Evolutionary conservation across 1,139 yeast genomes (phyloP), one percentile per base, ranked within the genome.

Genomic region (Hyphopichia buzzinii): DNA sequence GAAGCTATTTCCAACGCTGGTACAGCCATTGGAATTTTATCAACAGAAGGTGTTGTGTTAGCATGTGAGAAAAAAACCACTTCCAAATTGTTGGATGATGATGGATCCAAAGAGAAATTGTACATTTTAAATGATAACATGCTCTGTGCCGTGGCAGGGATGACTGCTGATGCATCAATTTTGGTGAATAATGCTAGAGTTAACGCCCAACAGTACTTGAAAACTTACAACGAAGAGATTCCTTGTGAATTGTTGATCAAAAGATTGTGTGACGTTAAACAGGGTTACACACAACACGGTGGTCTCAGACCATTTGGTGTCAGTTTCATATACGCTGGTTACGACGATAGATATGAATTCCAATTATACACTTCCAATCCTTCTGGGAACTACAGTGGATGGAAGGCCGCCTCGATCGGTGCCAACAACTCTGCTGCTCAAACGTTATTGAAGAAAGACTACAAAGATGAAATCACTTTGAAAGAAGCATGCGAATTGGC

Each of bases 251-350:
- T 83, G 38, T 77, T 94, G 48, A 96, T 94, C 47, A 86, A 89
- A 57, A 75, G 84, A 47, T 74, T 94, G 47, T 89, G 97, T 65
- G 95, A 94, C 62, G 79, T 87, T 47, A 94, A 92, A 64, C 99
- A 94, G 62, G 97, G 97, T 13, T 94, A 94, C 63, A 94, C 99
- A 11, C 99, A 92, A 63, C 96, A 87, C 57, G 99, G 99, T 55
- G 99, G 98, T 31, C 75, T 92, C 56, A 82, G 99, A 64, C 99
- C 99, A 19, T 94, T 89, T 61, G 98, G 99, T 51, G 98, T 92
- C 31, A 85, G 96, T 42, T 89, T 94, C 65, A 78, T 94, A 46
- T 92, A 87, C 56, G 98, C 97, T 8, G 99, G 99, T 4, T 85
- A 84, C 58, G 98, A 94, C 59, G 94, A 88, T 40, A 70, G 88